These are phyloP conservation scores for Soucietia sequanensis DNA, from an alignment of 805 yeast species.

Conservation along the genomic window DNA sequence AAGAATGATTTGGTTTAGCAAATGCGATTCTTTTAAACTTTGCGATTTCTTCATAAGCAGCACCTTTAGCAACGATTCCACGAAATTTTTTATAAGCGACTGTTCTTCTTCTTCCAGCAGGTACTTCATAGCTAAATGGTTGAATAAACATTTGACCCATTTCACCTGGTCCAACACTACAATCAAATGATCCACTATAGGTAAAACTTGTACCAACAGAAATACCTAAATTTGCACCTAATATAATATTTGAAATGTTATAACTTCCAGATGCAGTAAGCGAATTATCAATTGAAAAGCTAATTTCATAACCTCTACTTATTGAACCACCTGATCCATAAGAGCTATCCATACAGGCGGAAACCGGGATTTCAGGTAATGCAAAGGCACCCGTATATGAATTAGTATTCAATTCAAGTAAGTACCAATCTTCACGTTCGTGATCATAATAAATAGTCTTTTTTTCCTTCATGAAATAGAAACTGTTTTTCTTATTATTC, in stretches of 20 bases:
- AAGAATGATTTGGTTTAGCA: conserved; percentile 13
- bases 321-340: conserved; percentile 10
- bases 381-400: not conserved
- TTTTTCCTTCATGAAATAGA: conserved; percentile 6
- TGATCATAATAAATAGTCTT: conserved; percentile 9
- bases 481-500: conserved; percentile 6
- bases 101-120: conserved; percentile 4
- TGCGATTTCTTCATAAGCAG: conserved; percentile 4
- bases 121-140: conserved; percentile 12
- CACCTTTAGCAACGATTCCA: conserved; percentile 6
- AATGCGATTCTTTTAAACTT: too few species aligned
- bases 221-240: conserved; percentile 7
- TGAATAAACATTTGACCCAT: conserved; percentile 14
- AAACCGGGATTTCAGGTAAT: conserved; percentile 9
- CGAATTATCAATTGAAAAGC: conserved; percentile 3
- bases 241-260: conserved; percentile 1
- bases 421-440: conserved; percentile 8
- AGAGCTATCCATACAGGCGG: conserved; percentile 10
- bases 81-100: conserved; percentile 5
- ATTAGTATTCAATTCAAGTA: not conserved
- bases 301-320: conserved; percentile 4
- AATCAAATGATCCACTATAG: conserved; percentile 8
- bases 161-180: conserved; percentile 13
- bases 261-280: conserved; percentile 1
- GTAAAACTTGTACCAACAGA: conserved; percentile 7